These are phyloP conservation scores for Trypanosoma scelopori DNA, from an alignment of 208 protist species.

Conservation along the genomic window DNA sequence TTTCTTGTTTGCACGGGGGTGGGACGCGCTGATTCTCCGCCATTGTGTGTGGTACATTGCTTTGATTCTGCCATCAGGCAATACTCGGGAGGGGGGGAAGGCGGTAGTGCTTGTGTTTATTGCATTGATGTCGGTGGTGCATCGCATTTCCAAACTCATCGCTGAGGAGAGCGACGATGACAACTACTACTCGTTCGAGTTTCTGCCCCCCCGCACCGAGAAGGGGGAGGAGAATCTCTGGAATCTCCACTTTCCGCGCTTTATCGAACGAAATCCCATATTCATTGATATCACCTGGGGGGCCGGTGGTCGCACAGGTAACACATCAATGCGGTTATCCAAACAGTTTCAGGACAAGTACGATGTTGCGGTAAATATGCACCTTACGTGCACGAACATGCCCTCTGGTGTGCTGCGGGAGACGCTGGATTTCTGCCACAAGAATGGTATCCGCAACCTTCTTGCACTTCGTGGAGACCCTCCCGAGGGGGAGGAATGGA, in stretches of 20 bases:
- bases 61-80: too few relatives aligned
- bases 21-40: too few relatives aligned
- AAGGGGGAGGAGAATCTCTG: slow-evolving; percentile 82
- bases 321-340: slow-evolving; percentile 73
- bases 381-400: slow-evolving; percentile 96
- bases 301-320: slow-evolving; percentile 87
- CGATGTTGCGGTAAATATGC: slow-evolving; percentile 69
- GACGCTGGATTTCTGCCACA: slow-evolving; percentile 77
- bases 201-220: slow-evolving; percentile 95
- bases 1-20: too few relatives aligned
- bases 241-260: slow-evolving; percentile 72
- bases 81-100: too few relatives aligned
- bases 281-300: slow-evolving; percentile 98
- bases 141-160: slow-evolving; percentile 1
- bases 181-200: slow-evolving; percentile 87
- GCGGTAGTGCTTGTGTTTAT: background rate
- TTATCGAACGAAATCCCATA: slow-evolving; percentile 77
- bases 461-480: slow-evolving; percentile 94
- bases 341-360: slow-evolving; percentile 90
- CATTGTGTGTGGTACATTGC: too few relatives aligned
- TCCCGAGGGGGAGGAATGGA: slow-evolving; percentile 57
- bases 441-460: slow-evolving; percentile 95
- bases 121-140: slow-evolving; percentile 1
- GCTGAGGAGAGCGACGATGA: background rate
- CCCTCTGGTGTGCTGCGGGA: slow-evolving; percentile 64